Evolutionary conservation across 1,284 basidiomycete species (phyloP), one percentile per base, ranked within the genome.

Genomic region (Cryptococcus sp.): DNA sequence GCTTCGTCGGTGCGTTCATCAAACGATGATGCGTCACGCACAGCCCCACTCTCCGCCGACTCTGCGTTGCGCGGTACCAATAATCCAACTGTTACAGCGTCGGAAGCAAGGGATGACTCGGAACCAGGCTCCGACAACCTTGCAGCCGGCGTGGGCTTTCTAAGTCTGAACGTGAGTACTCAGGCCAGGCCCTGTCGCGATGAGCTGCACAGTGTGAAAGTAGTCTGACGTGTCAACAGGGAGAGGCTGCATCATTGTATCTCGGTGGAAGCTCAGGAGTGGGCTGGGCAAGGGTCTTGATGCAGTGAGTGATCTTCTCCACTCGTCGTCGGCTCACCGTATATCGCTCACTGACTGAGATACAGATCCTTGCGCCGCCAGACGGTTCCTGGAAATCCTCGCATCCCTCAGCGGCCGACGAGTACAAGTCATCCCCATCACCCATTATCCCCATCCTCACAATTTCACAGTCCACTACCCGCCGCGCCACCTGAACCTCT

Each of bases 221-320:
- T 46, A 19, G 17, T 15, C 48, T n/a, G 41, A 44, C 41, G 20
- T 5, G 34, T n/a, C 34, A 15, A 39, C 43, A 55, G 53, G 46
- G 53, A 19, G 46, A 38, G 0, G 45, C 53, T 3, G 53, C 47
- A 39, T 46, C 53, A 16, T 23, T 55, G 17, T 55, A 55, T 46
- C 53, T 55, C 19, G 53, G 53, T 39, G 53, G 53, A 17, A 55
- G 53, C 39, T 55, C 53, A n/a, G 53, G 53, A 8, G 46, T 55
- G 26, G 53, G 53, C 7, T 55, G 53, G 53, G 53, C 53, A 22
- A 55, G 41, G 22, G 46, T 55, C 11, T 29, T 55, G 20, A 55
- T 49, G 45, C 46, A 48, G 53, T 55, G 16, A n/a, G 53, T 49
- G 8, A 2, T 23, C n/a, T 40, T 38, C 29, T 17, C 5, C 3